Evolutionary conservation across 257 asterid genomes (phyloP).

Genomic region (Fraxinus excelsior): DNA sequence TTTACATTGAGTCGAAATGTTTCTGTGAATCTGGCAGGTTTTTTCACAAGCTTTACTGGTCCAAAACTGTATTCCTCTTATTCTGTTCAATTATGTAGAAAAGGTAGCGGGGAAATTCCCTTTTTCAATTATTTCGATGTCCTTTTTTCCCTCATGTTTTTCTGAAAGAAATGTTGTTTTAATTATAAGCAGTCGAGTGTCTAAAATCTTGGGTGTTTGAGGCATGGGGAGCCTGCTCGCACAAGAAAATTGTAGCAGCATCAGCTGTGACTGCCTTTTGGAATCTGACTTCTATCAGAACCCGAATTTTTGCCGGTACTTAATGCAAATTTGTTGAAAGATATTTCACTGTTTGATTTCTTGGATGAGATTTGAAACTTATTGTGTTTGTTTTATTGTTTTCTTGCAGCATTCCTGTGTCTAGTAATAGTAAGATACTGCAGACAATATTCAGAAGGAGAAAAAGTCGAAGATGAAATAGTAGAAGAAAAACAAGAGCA

Average conservation of each 20-base stretch:
- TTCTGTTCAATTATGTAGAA: slow-evolving; percentile 52
- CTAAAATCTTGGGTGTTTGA: slow-evolving; percentile 47
- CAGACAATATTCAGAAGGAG: slow-evolving; percentile 48
- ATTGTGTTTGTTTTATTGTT: neutral
- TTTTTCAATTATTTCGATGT: neutral
- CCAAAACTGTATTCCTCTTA: slow-evolving; percentile 64
- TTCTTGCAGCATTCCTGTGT: slow-evolving; percentile 80
- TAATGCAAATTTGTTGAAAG: neutral
- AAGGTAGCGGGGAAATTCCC: slow-evolving; percentile 40
- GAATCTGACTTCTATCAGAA: slow-evolving; percentile 76
- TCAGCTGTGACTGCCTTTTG: slow-evolving; percentile 82
- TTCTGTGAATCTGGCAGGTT: slow-evolving; percentile 49
- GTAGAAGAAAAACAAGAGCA: slow-evolving; percentile 25
- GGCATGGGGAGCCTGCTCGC: slow-evolving; percentile 80
- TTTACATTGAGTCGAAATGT: neutral
- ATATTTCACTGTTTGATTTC: neutral
- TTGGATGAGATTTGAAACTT: neutral
- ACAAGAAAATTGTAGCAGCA: slow-evolving; percentile 75
- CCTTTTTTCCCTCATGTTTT: neutral
- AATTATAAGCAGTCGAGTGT: slow-evolving; percentile 43
- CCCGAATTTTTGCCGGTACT: slow-evolving; percentile 82
- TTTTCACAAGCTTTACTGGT: slow-evolving; percentile 72
- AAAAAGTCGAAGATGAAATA: slow-evolving; percentile 34
- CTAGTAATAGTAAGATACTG: slow-evolving; percentile 76
- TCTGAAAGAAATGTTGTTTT: neutral